Percentiles rank a stretch among this genome's conserved stretches.
phyloP scores from a whole-genome alignment of 106 monocot genomes.

The Phalaenopsis equestris region DNA sequence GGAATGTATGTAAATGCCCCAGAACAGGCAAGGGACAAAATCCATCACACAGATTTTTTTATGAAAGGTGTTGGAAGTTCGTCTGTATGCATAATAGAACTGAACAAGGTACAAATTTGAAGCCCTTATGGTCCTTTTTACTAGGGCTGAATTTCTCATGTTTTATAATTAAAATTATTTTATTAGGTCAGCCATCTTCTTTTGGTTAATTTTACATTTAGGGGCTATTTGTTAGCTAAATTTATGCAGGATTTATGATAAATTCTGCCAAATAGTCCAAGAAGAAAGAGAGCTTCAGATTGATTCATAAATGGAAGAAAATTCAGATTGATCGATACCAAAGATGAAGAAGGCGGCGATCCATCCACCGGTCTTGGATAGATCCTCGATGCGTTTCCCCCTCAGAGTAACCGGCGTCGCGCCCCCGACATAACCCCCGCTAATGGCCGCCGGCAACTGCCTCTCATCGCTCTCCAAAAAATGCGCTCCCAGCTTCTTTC shows the following conservation, averaged over 20 bases:
- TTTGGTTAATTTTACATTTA: no score
- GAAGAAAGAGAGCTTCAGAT: neutral
- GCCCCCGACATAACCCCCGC: constrained; percentile 29
- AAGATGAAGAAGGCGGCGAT: constrained; percentile 92
- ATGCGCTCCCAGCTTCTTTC: constrained; percentile 54
- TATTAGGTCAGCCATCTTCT: no score
- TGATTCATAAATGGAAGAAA: neutral
- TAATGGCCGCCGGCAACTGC: constrained; percentile 17
- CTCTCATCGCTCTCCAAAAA: constrained; percentile 79
- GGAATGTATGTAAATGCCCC: neutral
- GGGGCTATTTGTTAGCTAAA: no score
- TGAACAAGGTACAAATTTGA: no score
- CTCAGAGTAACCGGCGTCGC: constrained; percentile 73
- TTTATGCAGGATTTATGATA: no score
- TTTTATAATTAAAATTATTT: no score
- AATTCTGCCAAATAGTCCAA: neutral
- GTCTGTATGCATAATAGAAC: no score
- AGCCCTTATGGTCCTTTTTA: no score
- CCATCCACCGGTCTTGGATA: constrained; percentile 88
- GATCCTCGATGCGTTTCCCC: constrained; percentile 65
- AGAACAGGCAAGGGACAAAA: no score
- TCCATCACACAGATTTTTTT: no score
- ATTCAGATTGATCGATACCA: constrained; percentile 18
- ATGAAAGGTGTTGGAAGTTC: no score
- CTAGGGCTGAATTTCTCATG: no score